Conservation (phyloP, 2,329 filamentous ascomycete species). For the Teratosphaeria zuluensis region DNA sequence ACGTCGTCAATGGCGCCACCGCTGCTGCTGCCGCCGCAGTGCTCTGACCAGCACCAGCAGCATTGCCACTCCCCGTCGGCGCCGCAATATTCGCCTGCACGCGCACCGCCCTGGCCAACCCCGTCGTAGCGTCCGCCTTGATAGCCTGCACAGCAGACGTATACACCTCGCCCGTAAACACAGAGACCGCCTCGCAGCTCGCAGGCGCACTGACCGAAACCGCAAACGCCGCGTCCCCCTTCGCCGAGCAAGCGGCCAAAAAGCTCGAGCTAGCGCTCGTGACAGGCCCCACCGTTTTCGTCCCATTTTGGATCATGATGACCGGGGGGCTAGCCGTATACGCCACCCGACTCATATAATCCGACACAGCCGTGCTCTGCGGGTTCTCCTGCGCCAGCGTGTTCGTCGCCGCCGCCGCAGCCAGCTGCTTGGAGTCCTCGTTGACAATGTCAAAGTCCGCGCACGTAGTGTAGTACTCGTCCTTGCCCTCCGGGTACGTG, state of each 20-base stretch:
- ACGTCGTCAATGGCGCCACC: not conserved
- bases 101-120: not conserved
- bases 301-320: constrained; percentile 11
- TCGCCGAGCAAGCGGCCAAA: constrained; percentile 12
- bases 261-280: constrained; percentile 9
- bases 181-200: constrained; percentile 6
- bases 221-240: constrained; percentile 7
- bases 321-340: constrained; percentile 21
- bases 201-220: constrained; percentile 13
- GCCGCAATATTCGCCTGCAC: not conserved
- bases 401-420: constrained; percentile 10
- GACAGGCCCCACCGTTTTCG: constrained; percentile 10
- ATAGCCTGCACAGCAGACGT: not conserved
- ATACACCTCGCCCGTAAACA: constrained; percentile 3
- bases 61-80: not conserved
- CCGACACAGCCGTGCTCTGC: constrained; percentile 29
- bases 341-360: constrained; percentile 33
- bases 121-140: constrained; percentile 1
- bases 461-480: constrained; percentile 52
- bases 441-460: constrained; percentile 44
- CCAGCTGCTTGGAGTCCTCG: constrained; percentile 14
- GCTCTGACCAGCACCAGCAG: not conserved
- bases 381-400: constrained; percentile 33
- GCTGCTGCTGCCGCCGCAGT: not conserved
- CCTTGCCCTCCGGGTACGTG: constrained; percentile 37